Evolutionary conservation across 129 eudicot species (phyloP).

Genomic region (Tagetes erecta): DNA sequence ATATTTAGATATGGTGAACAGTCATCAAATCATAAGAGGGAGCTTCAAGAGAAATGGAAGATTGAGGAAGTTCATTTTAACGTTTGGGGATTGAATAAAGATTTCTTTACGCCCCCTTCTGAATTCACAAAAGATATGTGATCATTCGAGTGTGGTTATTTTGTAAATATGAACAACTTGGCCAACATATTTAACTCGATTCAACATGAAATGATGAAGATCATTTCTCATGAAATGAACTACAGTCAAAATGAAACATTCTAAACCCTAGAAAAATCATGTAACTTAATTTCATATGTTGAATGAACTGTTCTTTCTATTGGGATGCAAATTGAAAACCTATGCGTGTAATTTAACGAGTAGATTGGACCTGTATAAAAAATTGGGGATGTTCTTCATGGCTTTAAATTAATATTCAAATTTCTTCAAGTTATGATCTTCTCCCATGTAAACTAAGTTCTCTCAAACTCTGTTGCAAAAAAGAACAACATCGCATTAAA

Average conservation of each 20-base stretch:
- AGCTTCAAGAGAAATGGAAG: constrained; percentile 74
- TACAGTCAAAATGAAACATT: background rate
- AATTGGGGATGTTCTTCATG: constrained; percentile 21
- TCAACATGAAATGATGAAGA: no score
- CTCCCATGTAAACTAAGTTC: constrained; percentile 41
- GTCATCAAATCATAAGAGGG: constrained; percentile 84
- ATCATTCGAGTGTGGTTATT: constrained; percentile 3
- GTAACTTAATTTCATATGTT: constrained; percentile 15
- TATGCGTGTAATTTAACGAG: background rate
- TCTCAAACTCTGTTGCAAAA: constrained; percentile 36
- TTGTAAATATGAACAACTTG: constrained; percentile 27
- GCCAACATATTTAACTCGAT: background rate
- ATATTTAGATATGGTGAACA: constrained; percentile 90
- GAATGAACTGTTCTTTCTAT: constrained; percentile 8
- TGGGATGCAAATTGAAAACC: constrained; percentile 11
- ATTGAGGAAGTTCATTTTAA: constrained; percentile 91
- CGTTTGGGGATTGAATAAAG: constrained; percentile 58
- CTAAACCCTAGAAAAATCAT: background rate
- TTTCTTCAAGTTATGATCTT: constrained; percentile 15
- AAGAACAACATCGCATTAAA: background rate
- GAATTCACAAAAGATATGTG: constrained; percentile 33
- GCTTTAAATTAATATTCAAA: background rate
- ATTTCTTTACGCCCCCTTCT: constrained; percentile 77
- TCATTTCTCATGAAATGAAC: background rate
- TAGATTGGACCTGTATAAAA: constrained; percentile 34